A percentile compares a stretch with the other conserved stretches of the same genome.
phyloP scores from a whole-genome alignment of 2,329 filamentous ascomycete species.

The Venturia effusa region DNA sequence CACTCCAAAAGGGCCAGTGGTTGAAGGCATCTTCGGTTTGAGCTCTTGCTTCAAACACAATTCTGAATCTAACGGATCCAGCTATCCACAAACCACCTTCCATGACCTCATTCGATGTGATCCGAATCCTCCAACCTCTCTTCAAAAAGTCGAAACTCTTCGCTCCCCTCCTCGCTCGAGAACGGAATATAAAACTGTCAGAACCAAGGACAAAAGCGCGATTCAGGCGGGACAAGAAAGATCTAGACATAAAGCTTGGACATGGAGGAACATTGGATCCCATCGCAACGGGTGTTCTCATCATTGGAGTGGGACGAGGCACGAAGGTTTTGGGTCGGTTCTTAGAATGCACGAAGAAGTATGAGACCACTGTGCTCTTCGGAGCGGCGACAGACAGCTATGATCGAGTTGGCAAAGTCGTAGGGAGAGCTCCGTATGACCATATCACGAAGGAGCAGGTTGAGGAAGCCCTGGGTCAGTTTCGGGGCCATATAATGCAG shows the following conservation, averaged over 20 bases:
- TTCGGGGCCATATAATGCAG: conserved; percentile 78
- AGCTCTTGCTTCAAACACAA: background rate
- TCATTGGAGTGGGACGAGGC: conserved; percentile 75
- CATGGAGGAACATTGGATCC: conserved; percentile 95
- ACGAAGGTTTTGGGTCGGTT: conserved; percentile 76
- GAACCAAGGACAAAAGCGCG: conserved; percentile 50
- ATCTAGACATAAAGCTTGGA: conserved; percentile 76
- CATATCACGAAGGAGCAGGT: conserved; percentile 73
- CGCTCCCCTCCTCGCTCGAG: conserved; percentile 60
- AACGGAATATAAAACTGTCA: conserved; percentile 43
- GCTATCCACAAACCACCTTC: conserved; percentile 88
- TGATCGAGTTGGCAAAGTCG: conserved; percentile 73
- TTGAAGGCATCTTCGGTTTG: background rate
- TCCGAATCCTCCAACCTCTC: conserved; percentile 74
- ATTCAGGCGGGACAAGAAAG: conserved; percentile 45
- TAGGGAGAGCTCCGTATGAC: conserved; percentile 62
- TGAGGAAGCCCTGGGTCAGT: conserved; percentile 62
- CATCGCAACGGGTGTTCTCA: conserved; percentile 83
- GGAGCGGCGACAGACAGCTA: conserved; percentile 90
- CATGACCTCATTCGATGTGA: conserved; percentile 78
- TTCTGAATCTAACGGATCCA: conserved; percentile 25
- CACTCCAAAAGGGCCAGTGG: background rate
- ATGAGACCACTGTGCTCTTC: conserved; percentile 82
- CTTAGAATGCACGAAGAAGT: conserved; percentile 81
- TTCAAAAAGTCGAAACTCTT: conserved; percentile 79